Conservation (phyloP, 2,329 filamentous ascomycete species). For the Calonectria leucothoes region DNA sequence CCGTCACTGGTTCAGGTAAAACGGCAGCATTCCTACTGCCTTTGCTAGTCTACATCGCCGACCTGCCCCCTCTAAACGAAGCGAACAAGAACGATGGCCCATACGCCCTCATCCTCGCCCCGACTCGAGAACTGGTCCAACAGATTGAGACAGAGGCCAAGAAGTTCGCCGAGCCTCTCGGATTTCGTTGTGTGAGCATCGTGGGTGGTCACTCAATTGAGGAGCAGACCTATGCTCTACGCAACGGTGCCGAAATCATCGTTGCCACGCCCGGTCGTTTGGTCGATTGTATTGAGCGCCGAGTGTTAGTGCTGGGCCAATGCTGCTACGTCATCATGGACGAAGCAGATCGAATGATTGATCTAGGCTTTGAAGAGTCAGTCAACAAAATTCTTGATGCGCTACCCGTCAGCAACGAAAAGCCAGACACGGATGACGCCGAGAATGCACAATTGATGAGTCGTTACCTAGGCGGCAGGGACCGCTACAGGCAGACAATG, state of each 20-base stretch:
- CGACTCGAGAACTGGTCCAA: constrained; percentile 96
- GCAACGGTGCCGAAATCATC: constrained; percentile 95
- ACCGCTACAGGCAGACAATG: constrained; percentile 96
- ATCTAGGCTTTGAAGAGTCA: constrained; percentile 96
- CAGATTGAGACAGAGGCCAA: constrained; percentile 95
- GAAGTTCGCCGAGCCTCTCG: constrained; percentile 91
- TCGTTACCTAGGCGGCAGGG: constrained; percentile 77
- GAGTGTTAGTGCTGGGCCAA: constrained; percentile 91
- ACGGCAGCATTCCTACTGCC: constrained; percentile 95
- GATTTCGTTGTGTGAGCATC: constrained; percentile 95
- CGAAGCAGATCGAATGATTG: constrained; percentile 99
- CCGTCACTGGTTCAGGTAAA: constrained; percentile 98
- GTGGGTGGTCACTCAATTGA: constrained; percentile 98
- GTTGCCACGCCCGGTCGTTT: constrained; percentile 98
- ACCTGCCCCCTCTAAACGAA: constrained; percentile 86
- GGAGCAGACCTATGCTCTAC: constrained; percentile 89
- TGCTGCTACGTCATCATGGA: constrained; percentile 99
- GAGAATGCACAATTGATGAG: constrained; percentile 90
- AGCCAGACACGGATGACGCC: constrained; percentile 92
- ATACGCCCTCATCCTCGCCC: constrained; percentile 96
- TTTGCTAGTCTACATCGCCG: constrained; percentile 92
- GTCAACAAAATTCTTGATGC: constrained; percentile 98
- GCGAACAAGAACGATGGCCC: constrained; percentile 93
- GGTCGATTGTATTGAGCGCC: constrained; percentile 95
- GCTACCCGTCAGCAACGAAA: constrained; percentile 91